A percentile compares a stretch with the other conserved stretches of the same genome.
phyloP scores from a whole-genome alignment of 108 stramenopile species.

The Cylindrotheca closterium region DNA sequence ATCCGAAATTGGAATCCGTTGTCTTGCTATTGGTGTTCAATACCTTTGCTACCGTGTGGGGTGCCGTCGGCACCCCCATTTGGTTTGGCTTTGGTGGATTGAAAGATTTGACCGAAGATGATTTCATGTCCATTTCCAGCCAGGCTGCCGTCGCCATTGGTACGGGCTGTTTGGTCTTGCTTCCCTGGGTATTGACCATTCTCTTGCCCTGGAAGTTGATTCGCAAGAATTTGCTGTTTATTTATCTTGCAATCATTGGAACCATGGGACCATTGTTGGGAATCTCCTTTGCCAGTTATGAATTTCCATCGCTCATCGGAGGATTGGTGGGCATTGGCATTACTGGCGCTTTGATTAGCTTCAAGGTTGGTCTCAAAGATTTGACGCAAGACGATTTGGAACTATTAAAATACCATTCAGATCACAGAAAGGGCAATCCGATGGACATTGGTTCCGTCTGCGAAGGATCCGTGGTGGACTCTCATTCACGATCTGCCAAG shows the following conservation, averaged over 20 bases:
- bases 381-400: conserved; percentile 1
- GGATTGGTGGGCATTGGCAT: conserved; percentile 51
- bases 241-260: conserved; percentile 25
- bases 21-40: conserved; percentile 56
- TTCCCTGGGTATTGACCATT: conserved; percentile 46
- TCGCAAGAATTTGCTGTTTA: conserved; percentile 44
- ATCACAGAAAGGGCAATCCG: not conserved
- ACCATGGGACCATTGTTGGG: conserved; percentile 44
- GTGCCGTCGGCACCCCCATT: conserved; percentile 64
- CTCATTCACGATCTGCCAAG: no score
- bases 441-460: conserved; percentile 7
- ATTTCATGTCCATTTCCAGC: conserved; percentile 37
- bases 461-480: conserved; percentile 2
- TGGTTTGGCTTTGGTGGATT: conserved; percentile 63
- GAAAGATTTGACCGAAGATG: conserved; percentile 41
- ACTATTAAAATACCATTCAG: not conserved
- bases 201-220: conserved; percentile 40
- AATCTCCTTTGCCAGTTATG: conserved; percentile 45
- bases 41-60: conserved; percentile 72
- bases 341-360: conserved; percentile 44
- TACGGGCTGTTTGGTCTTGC: conserved; percentile 40
- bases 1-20: conserved; percentile 55
- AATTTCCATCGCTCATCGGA: conserved; percentile 65
- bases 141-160: conserved; percentile 40
- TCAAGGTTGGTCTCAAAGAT: conserved; percentile 28